Evolutionary conservation across 2,329 filamentous ascomycete species (phyloP).

Genomic region (Karstenula rhodostoma): DNA sequence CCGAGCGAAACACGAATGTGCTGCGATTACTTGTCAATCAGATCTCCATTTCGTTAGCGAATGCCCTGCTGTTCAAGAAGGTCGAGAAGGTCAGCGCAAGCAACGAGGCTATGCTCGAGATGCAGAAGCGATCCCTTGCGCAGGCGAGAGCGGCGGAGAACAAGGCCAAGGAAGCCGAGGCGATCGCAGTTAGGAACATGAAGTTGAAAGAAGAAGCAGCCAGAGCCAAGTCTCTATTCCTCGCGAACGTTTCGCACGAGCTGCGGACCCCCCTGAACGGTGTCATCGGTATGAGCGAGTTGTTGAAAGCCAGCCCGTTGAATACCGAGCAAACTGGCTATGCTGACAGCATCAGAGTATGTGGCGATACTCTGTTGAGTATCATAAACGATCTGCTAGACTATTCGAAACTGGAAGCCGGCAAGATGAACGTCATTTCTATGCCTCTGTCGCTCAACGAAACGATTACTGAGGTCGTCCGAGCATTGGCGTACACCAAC

Average conservation of each 20-base stretch:
- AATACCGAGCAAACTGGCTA: conserved; percentile 68
- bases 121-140: conserved; percentile 76
- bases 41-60: conserved; percentile 71
- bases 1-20: conserved; percentile 68
- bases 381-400: conserved; percentile 64
- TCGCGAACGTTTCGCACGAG: conserved; percentile 65
- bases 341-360: conserved; percentile 70
- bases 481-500: conserved; percentile 70
- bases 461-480: conserved; percentile 70
- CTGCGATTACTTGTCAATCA: conserved; percentile 77
- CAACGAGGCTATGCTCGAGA: conserved; percentile 78
- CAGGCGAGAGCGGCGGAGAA: conserved; percentile 77
- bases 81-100: conserved; percentile 80
- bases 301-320: conserved; percentile 65
- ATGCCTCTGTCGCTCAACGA: conserved; percentile 61
- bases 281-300: conserved; percentile 66
- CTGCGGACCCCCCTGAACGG: conserved; percentile 65
- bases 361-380: conserved; percentile 63
- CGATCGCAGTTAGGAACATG: conserved; percentile 79
- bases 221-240: conserved; percentile 82
- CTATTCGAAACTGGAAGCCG: conserved; percentile 62
- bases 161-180: conserved; percentile 79
- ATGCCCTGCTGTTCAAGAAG: conserved; percentile 70
- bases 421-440: conserved; percentile 68
- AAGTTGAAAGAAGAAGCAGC: conserved; percentile 84